Percentiles rank a stretch among this genome's conserved stretches.
These are phyloP conservation scores for Aureobasidium sp. DNA, from an alignment of 2,329 filamentous ascomycete genomes.

Conservation along the genomic window DNA sequence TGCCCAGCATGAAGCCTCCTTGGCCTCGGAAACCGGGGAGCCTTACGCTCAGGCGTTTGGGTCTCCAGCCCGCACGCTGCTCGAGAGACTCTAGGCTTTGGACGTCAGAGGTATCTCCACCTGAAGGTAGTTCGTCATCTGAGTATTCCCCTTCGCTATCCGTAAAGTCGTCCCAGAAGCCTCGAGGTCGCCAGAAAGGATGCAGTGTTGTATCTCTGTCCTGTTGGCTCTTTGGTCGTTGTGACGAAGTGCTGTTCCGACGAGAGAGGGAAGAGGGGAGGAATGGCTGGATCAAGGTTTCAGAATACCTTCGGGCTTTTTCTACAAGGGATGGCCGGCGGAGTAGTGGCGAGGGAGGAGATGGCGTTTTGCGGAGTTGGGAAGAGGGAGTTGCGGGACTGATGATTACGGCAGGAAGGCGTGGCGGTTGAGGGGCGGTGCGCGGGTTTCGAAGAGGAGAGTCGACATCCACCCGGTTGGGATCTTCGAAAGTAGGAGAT, in stretches of 20 bases:
- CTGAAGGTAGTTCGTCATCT: conserved; percentile 29
- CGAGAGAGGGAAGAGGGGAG: conserved; percentile 18
- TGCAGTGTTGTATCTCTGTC: conserved; percentile 40
- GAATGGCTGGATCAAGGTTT: conserved; percentile 34
- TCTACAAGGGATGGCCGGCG: conserved; percentile 34
- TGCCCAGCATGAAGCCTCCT: conserved; percentile 43
- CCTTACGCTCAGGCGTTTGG: conserved; percentile 25
- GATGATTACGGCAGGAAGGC: conserved; percentile 35
- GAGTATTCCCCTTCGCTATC: conserved; percentile 30
- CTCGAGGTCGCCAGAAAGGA: conserved; percentile 54
- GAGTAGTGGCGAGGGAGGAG: conserved; percentile 17
- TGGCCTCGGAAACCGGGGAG: conserved; percentile 32
- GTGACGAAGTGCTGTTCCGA: conserved; percentile 14
- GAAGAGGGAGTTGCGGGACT: conserved; percentile 45
- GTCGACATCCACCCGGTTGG: conserved; percentile 31
- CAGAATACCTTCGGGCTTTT: conserved; percentile 37
- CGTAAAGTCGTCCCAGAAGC: conserved; percentile 52
- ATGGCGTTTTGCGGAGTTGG: not conserved
- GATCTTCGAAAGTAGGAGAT: conserved; percentile 4
- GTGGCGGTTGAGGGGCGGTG: conserved; percentile 47
- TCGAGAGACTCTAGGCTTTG: conserved; percentile 14
- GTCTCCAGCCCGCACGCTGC: conserved; percentile 14
- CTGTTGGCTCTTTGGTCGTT: conserved; percentile 13
- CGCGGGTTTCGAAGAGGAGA: conserved; percentile 52
- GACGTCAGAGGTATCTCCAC: conserved; percentile 39